Evolutionary conservation across 768 basidiomycete species (phyloP), one percentile per base, ranked within the genome.

Genomic region (Suillus alpinus): DNA sequence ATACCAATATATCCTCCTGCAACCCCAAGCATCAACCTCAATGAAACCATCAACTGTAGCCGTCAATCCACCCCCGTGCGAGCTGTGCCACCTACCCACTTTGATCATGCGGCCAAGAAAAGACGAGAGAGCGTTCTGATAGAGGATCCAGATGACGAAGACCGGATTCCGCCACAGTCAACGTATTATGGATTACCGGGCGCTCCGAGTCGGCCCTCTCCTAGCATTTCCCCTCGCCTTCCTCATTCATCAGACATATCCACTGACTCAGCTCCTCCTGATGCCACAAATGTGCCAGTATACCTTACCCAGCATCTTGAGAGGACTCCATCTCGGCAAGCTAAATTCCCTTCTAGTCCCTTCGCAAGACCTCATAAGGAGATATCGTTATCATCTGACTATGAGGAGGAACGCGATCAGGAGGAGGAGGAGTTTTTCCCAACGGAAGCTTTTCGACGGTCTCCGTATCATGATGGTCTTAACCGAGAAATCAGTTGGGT

Each of bases 401-500:
- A 85, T 26, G 88, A 89, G 18, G 89, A 81, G 6, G 83, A 92
- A 23, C 89, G 73, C 53, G 72, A 72, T 5, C 71, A 63, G 23
- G 52, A 87, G 61, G 89, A 91, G 60, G 80, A 86, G 66, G 85
- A 90, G 31, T 69, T 88, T 34, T 88, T 83, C 68, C 80, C 82
- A 50, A 82, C 84, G 46, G 86, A 86, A 66, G 82, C 80, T 14
- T 75, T 78, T 62, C 76, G 80, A 39, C 80, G 81, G 41, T 81
- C 81, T 14, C 79, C 81, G n/a, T 83, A 81, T 39, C 79, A 82
- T 55, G 77, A 75, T 53, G 78, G 73, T 34, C 83, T 59, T 57
- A 71, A 85, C 34, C 80, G 87, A 64, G 82, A 86, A 65, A 84
- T 86, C 49, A 93, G 91, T 67, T 93, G 91, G 91, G 78, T 90